phyloP scores from a whole-genome alignment of 2,329 filamentous ascomycete genomes.

The Arthrinium puccinioides region DNA sequence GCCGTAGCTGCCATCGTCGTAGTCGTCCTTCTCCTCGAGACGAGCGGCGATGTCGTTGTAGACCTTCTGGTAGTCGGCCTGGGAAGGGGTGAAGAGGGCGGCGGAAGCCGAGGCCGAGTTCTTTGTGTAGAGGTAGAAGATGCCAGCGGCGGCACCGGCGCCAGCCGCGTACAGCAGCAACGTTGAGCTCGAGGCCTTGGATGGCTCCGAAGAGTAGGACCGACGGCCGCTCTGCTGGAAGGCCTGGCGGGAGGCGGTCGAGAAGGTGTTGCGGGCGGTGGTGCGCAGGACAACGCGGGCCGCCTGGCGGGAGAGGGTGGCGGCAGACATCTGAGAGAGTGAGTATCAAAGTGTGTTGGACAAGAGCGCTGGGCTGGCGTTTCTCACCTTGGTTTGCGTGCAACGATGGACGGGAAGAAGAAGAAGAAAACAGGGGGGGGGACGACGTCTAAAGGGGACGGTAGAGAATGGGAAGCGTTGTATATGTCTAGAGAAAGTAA shows the following conservation, averaged over 20 bases:
- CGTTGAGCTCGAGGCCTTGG: slow-evolving; percentile 37
- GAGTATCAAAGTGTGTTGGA: too few relatives aligned
- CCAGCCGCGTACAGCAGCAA: slow-evolving; percentile 53
- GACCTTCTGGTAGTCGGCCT: slow-evolving; percentile 90
- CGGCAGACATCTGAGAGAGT: slow-evolving; percentile 32
- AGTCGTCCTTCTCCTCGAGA: slow-evolving; percentile 85
- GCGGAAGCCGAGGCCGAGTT: slow-evolving; percentile 39
- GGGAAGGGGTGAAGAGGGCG: slow-evolving; percentile 63
- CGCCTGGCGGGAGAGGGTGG: slow-evolving; percentile 42
- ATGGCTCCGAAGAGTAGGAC: slow-evolving; percentile 68
- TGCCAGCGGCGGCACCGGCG: slow-evolving; percentile 54
- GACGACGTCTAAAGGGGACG: too few relatives aligned
- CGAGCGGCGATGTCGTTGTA: slow-evolving; percentile 78
- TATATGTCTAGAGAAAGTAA: not conserved
- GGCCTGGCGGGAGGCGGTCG: slow-evolving; percentile 53
- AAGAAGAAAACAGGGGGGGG: too few relatives aligned
- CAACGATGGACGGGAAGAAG: not conserved
- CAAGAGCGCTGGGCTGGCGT: too few relatives aligned
- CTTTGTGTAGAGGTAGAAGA: slow-evolving; percentile 59
- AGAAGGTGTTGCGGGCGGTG: slow-evolving; percentile 51
- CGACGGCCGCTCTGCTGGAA: slow-evolving; percentile 71
- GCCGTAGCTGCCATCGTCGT: slow-evolving; percentile 94
- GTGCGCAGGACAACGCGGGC: slow-evolving; percentile 53
- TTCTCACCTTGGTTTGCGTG: not conserved
- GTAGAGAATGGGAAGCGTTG: not conserved